Base-by-base conservation (phyloP, 2,329 filamentous ascomycete genomes). In the Thyridium curvatum region DNA sequence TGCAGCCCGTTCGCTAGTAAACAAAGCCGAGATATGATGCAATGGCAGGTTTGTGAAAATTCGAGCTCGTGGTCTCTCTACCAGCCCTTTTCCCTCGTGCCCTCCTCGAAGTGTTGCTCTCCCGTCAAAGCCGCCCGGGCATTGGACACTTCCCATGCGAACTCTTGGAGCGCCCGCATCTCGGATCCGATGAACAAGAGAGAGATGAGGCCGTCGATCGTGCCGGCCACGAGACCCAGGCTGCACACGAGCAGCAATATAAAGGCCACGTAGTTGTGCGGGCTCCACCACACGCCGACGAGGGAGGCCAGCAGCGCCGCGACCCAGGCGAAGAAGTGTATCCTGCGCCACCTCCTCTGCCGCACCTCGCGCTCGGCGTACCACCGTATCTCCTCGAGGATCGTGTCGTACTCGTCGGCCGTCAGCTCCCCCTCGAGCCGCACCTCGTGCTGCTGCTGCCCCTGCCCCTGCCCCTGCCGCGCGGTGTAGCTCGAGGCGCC, bases 71-170 rank as follows among this genome's bases (percentile, higher is more conserved):
- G 21, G 21, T 26, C 6, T 26, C 21, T 26, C 21, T 26, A 26
- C 15, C 30, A 32, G 30, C 13, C 13, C 18, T 21, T 28, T 28
- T 36, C 34, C 18, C 34, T 29, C 13, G 4, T 18, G 18, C 26
- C 18, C 14, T 6, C 12, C 21, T 30, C n/a, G 16, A 43, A 47
- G 4, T 46, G 39, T 18, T 50, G 42, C 32, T 40, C n/a, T 35
- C 34, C 41, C 16, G 36, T 16, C 16, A 40, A 9, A 4, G 61
- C 53, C 0, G 65, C 62, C 46, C 65, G 80, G 12, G 83, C 82
- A 55, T 85, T 90, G 37, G 67, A 68, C 18, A 97, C 82, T 61
- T 98, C 93, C 85, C 88, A 96, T 57, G 93, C 80, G 63, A 97
- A 97, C 10, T 98, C 93, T 52, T 79, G 82, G 39, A 98, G 65